These are phyloP conservation scores for Termitomyces sp. DNA, from an alignment of 768 basidiomycete species.

Conservation along the genomic window DNA sequence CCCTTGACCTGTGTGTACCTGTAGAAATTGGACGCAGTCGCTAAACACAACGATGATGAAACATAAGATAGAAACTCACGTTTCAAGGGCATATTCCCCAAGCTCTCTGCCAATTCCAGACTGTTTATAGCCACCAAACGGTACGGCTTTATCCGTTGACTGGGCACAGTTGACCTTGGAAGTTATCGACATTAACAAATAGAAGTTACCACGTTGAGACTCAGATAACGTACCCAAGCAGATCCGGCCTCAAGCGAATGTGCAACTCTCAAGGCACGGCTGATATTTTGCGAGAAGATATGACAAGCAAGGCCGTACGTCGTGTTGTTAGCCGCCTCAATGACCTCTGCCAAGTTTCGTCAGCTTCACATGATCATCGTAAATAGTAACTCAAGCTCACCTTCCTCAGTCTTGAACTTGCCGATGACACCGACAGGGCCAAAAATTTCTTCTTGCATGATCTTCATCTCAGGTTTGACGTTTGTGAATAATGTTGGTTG, in stretches of 20 bases:
- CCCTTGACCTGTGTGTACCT: slow-evolving; percentile 20
- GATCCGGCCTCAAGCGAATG: slow-evolving; percentile 20
- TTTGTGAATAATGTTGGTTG: slow-evolving; percentile 68
- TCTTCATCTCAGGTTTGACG: slow-evolving; percentile 58
- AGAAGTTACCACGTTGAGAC: not conserved
- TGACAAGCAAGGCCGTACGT: slow-evolving; percentile 16
- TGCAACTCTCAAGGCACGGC: slow-evolving; percentile 19
- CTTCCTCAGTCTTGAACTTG: slow-evolving; percentile 60
- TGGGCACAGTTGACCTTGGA: slow-evolving; percentile 19
- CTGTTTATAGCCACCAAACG: slow-evolving; percentile 24
- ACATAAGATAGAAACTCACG: slow-evolving; percentile 6
- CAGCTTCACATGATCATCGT: slow-evolving; percentile 24
- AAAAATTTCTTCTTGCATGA: slow-evolving; percentile 68
- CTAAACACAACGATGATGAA: not conserved
- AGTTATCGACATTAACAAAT: not conserved
- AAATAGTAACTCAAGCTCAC: slow-evolving; percentile 6
- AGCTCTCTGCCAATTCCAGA: slow-evolving; percentile 22
- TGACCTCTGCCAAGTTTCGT: slow-evolving; percentile 14
- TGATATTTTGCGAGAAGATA: slow-evolving; percentile 18
- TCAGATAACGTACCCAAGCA: slow-evolving; percentile 11
- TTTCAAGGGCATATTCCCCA: slow-evolving; percentile 23
- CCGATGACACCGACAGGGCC: slow-evolving; percentile 70
- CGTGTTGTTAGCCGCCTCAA: slow-evolving; percentile 18
- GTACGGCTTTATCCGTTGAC: slow-evolving; percentile 11
- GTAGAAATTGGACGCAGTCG: not conserved